Conservation (phyloP, 495 filamentous ascomycete genomes). For the Trichocladium antarcticum region DNA sequence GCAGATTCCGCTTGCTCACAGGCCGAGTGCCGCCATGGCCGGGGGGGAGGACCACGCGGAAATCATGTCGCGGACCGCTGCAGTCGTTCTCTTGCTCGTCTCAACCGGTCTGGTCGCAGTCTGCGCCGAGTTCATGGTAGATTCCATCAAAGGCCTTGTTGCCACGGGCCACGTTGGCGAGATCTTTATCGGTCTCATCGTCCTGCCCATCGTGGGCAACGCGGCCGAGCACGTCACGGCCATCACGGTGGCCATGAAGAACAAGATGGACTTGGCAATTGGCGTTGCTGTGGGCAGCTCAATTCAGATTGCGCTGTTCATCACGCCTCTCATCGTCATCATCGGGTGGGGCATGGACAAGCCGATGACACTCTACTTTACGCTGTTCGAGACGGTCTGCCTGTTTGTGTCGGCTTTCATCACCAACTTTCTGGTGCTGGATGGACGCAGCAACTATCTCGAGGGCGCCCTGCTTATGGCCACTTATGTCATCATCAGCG, state of each 20-base stretch:
- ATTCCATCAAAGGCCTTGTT: constrained; percentile 62
- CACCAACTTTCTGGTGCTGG: constrained; percentile 72
- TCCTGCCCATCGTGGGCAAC: constrained; percentile 80
- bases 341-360: constrained; percentile 67
- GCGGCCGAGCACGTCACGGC: constrained; percentile 82
- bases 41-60: constrained; percentile 29
- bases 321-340: constrained; percentile 70
- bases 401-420: constrained; percentile 72
- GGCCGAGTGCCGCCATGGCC: constrained; percentile 23
- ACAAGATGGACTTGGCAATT: constrained; percentile 84
- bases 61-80: constrained; percentile 56
- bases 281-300: constrained; percentile 70
- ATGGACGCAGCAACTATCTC: constrained; percentile 71
- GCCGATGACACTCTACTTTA: constrained; percentile 75
- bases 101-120: constrained; percentile 67
- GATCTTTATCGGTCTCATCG: constrained; percentile 72
- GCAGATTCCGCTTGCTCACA: constrained; percentile 27
- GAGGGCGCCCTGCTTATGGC: constrained; percentile 67
- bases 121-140: constrained; percentile 74
- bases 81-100: constrained; percentile 59
- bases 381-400: constrained; percentile 70
- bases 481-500: constrained; percentile 58
- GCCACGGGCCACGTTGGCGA: constrained; percentile 48
- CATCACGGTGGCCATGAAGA: constrained; percentile 70
- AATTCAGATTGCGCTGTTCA: constrained; percentile 75